Conservation (phyloP, 345 rosid genomes). For the Corchorus capsularis region DNA sequence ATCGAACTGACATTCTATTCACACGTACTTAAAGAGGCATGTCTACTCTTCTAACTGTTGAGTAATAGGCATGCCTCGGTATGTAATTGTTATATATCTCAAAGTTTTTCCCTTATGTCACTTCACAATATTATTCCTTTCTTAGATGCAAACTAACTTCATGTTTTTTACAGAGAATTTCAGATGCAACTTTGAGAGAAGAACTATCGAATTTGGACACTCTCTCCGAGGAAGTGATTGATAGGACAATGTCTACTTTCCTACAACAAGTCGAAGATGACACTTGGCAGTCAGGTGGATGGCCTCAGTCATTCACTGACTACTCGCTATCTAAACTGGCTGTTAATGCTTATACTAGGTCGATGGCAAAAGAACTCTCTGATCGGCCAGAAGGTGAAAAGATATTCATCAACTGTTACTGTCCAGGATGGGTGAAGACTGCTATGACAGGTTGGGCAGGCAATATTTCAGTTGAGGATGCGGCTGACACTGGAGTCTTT, state of each 20-base stretch:
- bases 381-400: conserved; percentile 75
- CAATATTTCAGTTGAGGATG: conserved; percentile 71
- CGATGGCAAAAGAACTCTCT: conserved; percentile 57
- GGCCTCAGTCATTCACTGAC: conserved; percentile 86
- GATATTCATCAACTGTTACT: conserved; percentile 80
- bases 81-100: background rate
- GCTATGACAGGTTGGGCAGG: conserved; percentile 97
- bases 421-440: conserved; percentile 99
- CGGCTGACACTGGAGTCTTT: conserved; percentile 96
- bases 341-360: conserved; percentile 73
- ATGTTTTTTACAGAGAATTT: conserved; percentile 57
- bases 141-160: background rate
- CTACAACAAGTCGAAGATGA: conserved; percentile 76
- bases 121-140: background rate
- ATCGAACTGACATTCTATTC: too few species aligned
- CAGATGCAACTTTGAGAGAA: conserved; percentile 55
- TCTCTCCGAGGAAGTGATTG: conserved; percentile 69
- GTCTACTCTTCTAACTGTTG: too few species aligned
- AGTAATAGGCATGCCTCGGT: too few species aligned
- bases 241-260: conserved; percentile 58
- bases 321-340: conserved; percentile 90
- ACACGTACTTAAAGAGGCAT: too few species aligned
- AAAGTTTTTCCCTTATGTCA: background rate
- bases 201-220: conserved; percentile 55
- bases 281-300: conserved; percentile 79